Evolutionary conservation across 2,329 filamentous ascomycete genomes (phyloP).

Genomic region (Colletotrichum sp.): DNA sequence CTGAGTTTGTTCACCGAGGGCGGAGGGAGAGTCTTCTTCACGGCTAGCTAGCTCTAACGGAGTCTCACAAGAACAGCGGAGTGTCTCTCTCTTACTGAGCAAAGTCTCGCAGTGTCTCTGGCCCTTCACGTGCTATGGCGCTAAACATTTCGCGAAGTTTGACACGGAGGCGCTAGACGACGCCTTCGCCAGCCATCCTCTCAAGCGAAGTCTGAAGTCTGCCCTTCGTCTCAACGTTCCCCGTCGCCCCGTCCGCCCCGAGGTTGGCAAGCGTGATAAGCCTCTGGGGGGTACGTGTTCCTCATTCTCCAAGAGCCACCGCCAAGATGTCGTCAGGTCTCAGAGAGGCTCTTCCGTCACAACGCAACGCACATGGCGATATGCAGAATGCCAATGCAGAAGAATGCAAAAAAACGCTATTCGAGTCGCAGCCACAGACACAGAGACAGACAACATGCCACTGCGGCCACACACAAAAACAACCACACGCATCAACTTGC

Average conservation of each 20-base stretch:
- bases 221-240: conserved; percentile 17
- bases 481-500: neutral
- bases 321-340: conserved; percentile 9
- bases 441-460: neutral
- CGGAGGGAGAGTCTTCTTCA: neutral
- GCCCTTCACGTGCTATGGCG: conserved; percentile 5
- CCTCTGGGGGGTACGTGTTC: neutral
- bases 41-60: neutral
- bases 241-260: neutral
- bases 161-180: conserved; percentile 16
- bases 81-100: neutral
- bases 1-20: neutral
- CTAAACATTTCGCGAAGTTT: conserved; percentile 7
- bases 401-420: neutral
- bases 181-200: conserved; percentile 13
- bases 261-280: conserved; percentile 3
- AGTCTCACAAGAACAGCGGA: neutral
- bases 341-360: conserved; percentile 13
- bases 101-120: neutral
- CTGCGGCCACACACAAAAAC: neutral
- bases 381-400: conserved; percentile 2
- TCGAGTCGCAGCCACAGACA: neutral
- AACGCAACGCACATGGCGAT: conserved; percentile 13
- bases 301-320: neutral
- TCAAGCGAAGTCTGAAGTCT: conserved; percentile 13